Conservation (phyloP, 805 yeast species). For the Metschnikowia proteae region DNA sequence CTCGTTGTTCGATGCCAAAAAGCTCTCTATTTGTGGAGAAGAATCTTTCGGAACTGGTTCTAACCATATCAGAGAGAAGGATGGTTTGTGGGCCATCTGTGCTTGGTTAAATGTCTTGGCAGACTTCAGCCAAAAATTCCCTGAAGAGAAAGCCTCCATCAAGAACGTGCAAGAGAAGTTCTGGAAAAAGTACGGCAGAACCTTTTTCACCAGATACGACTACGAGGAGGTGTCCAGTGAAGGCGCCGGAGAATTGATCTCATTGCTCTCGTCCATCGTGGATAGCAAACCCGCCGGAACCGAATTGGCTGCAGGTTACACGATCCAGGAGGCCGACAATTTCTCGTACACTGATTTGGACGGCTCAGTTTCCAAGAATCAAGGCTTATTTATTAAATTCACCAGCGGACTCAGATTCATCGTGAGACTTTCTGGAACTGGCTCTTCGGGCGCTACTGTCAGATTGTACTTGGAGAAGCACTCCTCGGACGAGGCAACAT, state of each 20-base stretch:
- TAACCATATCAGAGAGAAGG: slow-evolving; percentile 94
- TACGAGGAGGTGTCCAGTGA: slow-evolving; percentile 77
- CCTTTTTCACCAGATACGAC: slow-evolving; percentile 95
- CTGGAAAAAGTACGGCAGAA: slow-evolving; percentile 92
- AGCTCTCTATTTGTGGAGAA: slow-evolving; percentile 95
- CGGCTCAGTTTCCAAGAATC: slow-evolving; percentile 82
- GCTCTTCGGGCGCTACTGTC: slow-evolving; percentile 96
- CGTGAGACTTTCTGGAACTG: slow-evolving; percentile 92
- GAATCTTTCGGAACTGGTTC: slow-evolving; percentile 98
- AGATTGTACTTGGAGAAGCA: slow-evolving; percentile 87
- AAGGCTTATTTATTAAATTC: slow-evolving; percentile 83
- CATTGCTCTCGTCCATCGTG: slow-evolving; percentile 34
- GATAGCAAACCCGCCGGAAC: slow-evolving; percentile 42
- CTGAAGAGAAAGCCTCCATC: slow-evolving; percentile 60
- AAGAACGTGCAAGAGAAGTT: slow-evolving; percentile 76
- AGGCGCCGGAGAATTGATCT: slow-evolving; percentile 69
- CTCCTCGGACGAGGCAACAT: slow-evolving; percentile 53
- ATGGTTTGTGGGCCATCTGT: slow-evolving; percentile 95
- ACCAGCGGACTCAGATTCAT: slow-evolving; percentile 81
- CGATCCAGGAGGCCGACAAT: slow-evolving; percentile 75
- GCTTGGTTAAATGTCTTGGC: slow-evolving; percentile 98
- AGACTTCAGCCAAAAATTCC: slow-evolving; percentile 61
- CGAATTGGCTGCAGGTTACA: slow-evolving; percentile 43
- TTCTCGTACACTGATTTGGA: slow-evolving; percentile 92
- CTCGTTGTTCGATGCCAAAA: slow-evolving; percentile 88